Evolutionary conservation across 2,329 filamentous ascomycete genomes (phyloP).

Genomic region (Lachnellula cervina): DNA sequence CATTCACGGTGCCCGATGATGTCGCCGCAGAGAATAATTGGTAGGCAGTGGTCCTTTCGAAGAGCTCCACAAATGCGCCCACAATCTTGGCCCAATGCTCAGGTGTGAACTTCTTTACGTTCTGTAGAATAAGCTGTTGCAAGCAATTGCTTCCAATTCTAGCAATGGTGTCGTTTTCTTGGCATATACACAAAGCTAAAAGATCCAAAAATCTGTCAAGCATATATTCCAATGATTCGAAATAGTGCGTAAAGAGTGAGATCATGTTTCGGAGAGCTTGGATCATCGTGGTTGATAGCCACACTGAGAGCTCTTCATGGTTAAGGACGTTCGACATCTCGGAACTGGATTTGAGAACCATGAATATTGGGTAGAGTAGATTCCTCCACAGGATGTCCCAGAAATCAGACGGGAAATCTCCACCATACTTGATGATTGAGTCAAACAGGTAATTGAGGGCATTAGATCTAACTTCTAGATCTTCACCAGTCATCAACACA

Average conservation of each 20-base stretch:
- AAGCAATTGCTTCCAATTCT: constrained; percentile 97
- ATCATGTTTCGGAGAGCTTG: constrained; percentile 98
- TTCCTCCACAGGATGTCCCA: constrained; percentile 99
- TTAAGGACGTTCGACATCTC: constrained; percentile 95
- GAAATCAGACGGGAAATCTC: constrained; percentile 87
- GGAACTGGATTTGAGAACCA: constrained; percentile 91
- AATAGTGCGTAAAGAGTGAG: constrained; percentile 97
- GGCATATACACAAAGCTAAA: constrained; percentile 91
- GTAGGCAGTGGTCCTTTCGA: constrained; percentile 89
- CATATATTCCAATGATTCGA: constrained; percentile 95
- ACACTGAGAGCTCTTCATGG: constrained; percentile 95
- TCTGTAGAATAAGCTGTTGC: constrained; percentile 93
- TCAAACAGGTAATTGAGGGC: constrained; percentile 97
- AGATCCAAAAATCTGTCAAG: constrained; percentile 94
- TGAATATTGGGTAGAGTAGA: constrained; percentile 95
- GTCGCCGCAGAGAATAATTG: constrained; percentile 86
- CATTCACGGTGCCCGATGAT: constrained; percentile 48
- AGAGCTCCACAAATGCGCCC: constrained; percentile 90
- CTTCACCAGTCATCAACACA: constrained; percentile 97
- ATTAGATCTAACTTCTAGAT: constrained; percentile 86
- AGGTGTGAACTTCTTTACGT: constrained; percentile 83
- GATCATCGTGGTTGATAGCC: constrained; percentile 99
- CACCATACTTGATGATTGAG: constrained; percentile 81
- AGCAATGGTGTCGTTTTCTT: constrained; percentile 98
- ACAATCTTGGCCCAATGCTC: constrained; percentile 95